Evolutionary conservation across 192 early-diverging fungal species (phyloP), one percentile per base, ranked within the genome.

Genomic region (Coemansia sp.): DNA sequence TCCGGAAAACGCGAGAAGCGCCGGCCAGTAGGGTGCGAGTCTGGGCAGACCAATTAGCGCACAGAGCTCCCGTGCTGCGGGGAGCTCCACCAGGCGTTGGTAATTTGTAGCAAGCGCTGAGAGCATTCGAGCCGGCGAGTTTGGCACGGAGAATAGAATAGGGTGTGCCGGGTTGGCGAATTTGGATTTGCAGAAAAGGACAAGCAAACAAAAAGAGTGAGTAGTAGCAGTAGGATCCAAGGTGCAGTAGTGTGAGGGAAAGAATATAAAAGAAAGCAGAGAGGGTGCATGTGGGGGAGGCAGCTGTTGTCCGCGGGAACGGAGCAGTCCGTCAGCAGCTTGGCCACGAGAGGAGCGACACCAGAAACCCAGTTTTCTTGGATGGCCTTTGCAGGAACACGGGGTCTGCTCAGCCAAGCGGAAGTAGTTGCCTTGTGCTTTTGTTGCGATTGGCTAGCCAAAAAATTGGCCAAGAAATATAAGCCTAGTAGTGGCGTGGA

Each of bases 21-120:
- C 82, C 26, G 87, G 86, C 89, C 90, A 91, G 76, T 91, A 89
- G 50, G 85, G 45, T 35, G 69, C 66, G 28, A 93, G 75, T 33
- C 71, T 84, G 20, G 82, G 74, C 37, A 93, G 63, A 5, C 84
- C 86, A 40, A 88, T 60, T 33, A 83, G 66, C 24, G 76, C 73
- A 65, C 87, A 85, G 57, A 85, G 45, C 31, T 59, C 39, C 67
- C 68, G 81, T 11, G 76, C 81, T 14, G 60, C 60, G 31, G 76
- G 81, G 11, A 73, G 74, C 61, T 70, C 70, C 2, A 70, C 74
- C 34, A 82, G 61, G 66, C 46, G 73, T 61, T 73, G 70, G 45
- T 82, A 82, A 64, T 63, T 46, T 34, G 28, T 23, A 28, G 46
- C 73, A 13, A 81, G 62, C 48, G 63, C 10, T 24, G 58, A 58